Percentiles rank a stretch among this genome's conserved stretches.
Evolutionary conservation across 2,329 filamentous ascomycete species (phyloP).

Genomic region (Biscogniauxia mediterranea): DNA sequence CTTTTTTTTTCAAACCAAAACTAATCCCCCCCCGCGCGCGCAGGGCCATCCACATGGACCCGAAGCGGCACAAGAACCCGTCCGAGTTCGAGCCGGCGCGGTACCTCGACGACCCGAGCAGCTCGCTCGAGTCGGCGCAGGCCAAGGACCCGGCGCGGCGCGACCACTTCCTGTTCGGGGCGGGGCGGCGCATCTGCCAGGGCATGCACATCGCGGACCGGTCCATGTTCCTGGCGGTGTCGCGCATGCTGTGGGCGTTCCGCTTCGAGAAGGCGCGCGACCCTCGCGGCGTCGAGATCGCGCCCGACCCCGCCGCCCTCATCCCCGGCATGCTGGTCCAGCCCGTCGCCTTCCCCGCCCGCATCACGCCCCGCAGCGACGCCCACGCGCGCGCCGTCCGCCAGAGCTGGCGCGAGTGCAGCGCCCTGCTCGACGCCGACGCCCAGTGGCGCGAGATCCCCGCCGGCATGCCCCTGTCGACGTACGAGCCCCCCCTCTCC

Average conservation of each 20-base stretch:
- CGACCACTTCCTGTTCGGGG: conserved; percentile 33
- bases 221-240: conserved; percentile 37
- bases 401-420: conserved; percentile 15
- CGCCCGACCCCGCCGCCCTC: conserved; percentile 9
- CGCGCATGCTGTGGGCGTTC: conserved; percentile 41
- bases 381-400: conserved; percentile 16
- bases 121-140: conserved; percentile 32
- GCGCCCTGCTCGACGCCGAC: conserved; percentile 14
- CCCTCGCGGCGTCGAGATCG: conserved; percentile 8
- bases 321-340: conserved; percentile 23
- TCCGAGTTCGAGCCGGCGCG: conserved; percentile 41
- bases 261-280: conserved; percentile 11
- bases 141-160: conserved; percentile 31
- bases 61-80: conserved; percentile 39
- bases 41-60: conserved; percentile 48
- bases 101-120: conserved; percentile 27
- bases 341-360: conserved; percentile 17
- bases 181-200: conserved; percentile 47
- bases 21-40: no score
- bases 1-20: no score
- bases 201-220: conserved; percentile 36
- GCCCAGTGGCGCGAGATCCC: conserved; percentile 22
- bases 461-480: conserved; percentile 20
- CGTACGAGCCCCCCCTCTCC: conserved; percentile 16
- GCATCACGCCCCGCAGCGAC: conserved; percentile 17